These are phyloP conservation scores for Trichomonas vaginalis DNA, from an alignment of 208 protist genomes.

Conservation along the genomic window DNA sequence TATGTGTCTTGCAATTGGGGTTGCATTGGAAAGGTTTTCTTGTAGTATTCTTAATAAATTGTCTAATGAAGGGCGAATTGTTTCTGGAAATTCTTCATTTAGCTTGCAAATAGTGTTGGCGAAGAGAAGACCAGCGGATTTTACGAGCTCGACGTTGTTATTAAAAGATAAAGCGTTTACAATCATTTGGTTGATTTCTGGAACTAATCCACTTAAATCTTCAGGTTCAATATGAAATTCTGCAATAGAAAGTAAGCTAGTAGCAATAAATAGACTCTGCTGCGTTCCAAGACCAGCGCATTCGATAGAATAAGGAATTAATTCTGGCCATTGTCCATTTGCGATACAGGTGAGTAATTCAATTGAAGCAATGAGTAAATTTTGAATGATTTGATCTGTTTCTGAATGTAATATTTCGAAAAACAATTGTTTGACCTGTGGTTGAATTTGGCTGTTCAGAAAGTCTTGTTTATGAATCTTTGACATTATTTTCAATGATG, in stretches of 20 bases:
- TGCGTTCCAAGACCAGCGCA: neutral
- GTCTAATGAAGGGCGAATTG: neutral
- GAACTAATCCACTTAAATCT: neutral
- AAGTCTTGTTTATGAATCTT: neutral
- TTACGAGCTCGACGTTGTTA: neutral
- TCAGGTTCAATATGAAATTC: neutral
- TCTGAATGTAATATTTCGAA: neutral
- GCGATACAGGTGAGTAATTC: neutral
- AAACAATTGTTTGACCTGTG: neutral
- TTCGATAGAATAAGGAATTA: neutral
- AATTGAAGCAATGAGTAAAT: neutral
- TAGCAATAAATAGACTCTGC: neutral
- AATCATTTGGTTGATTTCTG: neutral
- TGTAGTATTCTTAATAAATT: neutral
- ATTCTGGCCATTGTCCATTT: neutral
- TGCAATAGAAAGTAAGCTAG: neutral
- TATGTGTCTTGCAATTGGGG: neutral
- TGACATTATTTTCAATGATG: neutral
- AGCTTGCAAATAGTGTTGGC: neutral
- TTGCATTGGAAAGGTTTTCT: neutral
- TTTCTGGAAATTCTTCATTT: neutral
- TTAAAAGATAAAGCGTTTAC: neutral
- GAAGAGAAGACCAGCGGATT: neutral
- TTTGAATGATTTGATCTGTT: neutral
- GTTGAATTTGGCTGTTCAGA: neutral